Evolutionary conservation across 2,329 filamentous ascomycete genomes (phyloP).

Genomic region (Botryotinia convoluta): DNA sequence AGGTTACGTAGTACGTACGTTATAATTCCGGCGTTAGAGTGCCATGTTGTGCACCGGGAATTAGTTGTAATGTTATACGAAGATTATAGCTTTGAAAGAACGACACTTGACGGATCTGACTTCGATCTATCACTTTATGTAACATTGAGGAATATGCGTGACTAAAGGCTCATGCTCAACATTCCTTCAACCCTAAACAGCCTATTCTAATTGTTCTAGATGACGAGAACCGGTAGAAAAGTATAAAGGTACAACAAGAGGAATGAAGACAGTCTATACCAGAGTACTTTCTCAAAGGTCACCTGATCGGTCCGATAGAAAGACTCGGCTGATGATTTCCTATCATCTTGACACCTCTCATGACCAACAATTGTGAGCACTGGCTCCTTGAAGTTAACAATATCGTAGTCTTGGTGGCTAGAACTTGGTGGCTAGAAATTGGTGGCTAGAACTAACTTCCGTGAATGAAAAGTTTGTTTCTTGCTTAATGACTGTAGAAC

Average conservation of each 20-base stretch:
- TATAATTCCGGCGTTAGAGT: background rate
- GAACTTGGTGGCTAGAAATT: background rate
- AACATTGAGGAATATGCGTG: background rate
- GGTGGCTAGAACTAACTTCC: background rate
- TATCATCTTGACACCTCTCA: conserved; percentile 6
- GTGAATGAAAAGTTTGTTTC: background rate
- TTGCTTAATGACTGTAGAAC: background rate
- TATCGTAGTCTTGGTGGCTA: background rate
- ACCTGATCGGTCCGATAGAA: conserved; percentile 11
- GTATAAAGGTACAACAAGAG: background rate
- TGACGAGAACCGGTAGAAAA: background rate
- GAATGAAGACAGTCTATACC: background rate
- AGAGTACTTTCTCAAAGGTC: background rate
- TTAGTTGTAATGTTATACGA: background rate
- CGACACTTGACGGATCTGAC: background rate
- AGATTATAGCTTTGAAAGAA: background rate
- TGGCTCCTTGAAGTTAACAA: conserved; percentile 9
- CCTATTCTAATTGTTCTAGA: background rate
- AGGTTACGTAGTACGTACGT: background rate
- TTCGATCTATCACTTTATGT: background rate
- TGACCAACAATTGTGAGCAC: conserved; percentile 12
- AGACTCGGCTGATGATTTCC: conserved; percentile 7
- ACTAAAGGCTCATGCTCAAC: background rate
- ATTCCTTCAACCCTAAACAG: background rate
- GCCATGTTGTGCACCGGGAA: background rate